phyloP scores from a whole-genome alignment of 345 rosid species.

The Leavenworthia alabamica region DNA sequence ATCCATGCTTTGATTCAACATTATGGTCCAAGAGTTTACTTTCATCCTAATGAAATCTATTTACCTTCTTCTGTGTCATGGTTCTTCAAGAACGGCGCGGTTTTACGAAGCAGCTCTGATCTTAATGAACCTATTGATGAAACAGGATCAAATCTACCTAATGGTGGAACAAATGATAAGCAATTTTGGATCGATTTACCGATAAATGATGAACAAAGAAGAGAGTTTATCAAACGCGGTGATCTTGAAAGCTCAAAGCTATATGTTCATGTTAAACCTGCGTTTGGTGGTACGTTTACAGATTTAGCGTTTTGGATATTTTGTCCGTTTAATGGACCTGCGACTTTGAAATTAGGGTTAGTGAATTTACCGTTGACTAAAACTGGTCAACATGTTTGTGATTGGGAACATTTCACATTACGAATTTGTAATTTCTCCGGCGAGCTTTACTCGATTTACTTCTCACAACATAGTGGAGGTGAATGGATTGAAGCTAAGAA shows the following conservation, averaged over 20 bases:
- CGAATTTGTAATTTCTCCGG: constrained; percentile 77
- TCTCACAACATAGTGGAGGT: constrained; percentile 92
- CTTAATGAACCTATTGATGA: constrained; percentile 43
- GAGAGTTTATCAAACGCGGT: constrained; percentile 39
- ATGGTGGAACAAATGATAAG: constrained; percentile 56
- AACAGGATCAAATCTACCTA: constrained; percentile 68
- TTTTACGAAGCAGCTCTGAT: constrained; percentile 34
- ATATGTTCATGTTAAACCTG: constrained; percentile 78
- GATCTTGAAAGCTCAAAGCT: constrained; percentile 60
- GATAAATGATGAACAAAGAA: not conserved
- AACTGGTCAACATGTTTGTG: constrained; percentile 84
- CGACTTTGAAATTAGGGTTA: constrained; percentile 53
- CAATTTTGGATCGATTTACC: constrained; percentile 81
- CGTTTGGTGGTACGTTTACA: constrained; percentile 67
- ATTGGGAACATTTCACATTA: constrained; percentile 92
- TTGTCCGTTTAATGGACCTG: constrained; percentile 93
- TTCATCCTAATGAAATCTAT: constrained; percentile 38
- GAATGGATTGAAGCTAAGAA: constrained; percentile 66
- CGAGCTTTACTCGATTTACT: constrained; percentile 62
- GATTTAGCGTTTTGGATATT: constrained; percentile 84
- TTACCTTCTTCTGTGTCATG: constrained; percentile 45
- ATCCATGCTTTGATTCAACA: constrained; percentile 56
- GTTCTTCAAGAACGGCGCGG: constrained; percentile 53
- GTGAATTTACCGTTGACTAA: constrained; percentile 40
- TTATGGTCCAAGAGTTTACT: constrained; percentile 74